These are phyloP conservation scores for Aspergillus latus DNA, from an alignment of 2,329 filamentous ascomycete species.

Conservation along the genomic window DNA sequence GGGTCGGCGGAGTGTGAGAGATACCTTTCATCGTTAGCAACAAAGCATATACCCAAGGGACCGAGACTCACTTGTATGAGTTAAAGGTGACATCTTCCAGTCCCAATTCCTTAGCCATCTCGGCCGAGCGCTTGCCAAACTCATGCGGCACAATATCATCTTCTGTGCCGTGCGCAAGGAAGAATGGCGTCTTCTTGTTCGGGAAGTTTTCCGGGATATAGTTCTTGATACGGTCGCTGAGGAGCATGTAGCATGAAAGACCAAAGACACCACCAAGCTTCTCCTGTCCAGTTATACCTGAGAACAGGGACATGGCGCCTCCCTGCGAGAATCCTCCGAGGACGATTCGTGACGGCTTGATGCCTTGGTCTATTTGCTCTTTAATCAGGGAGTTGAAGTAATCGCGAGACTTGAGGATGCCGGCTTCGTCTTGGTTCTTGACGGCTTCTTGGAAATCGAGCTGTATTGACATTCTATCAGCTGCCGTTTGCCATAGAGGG, in stretches of 20 bases:
- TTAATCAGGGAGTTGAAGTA: conserved; percentile 80
- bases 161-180: conserved; percentile 81
- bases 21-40: conserved; percentile 47
- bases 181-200: conserved; percentile 77
- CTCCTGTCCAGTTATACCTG: conserved; percentile 69
- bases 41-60: not conserved
- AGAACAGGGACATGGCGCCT: conserved; percentile 80
- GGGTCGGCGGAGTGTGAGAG: conserved; percentile 75
- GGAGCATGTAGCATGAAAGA: conserved; percentile 76
- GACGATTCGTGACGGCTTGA: conserved; percentile 78
- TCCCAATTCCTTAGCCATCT: conserved; percentile 67
- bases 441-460: conserved; percentile 43
- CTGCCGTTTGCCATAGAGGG: conserved; percentile 13
- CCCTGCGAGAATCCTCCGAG: conserved; percentile 70
- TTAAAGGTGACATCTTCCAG: conserved; percentile 70
- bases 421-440: conserved; percentile 56
- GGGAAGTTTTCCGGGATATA: conserved; percentile 55
- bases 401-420: conserved; percentile 69
- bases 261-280: conserved; percentile 88
- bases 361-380: conserved; percentile 75
- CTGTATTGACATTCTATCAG: not conserved
- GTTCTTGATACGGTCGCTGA: conserved; percentile 64
- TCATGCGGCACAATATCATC: conserved; percentile 71
- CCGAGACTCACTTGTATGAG: conserved; percentile 65
- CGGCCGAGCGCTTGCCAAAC: conserved; percentile 67